A percentile compares a stretch with the other conserved stretches of the same genome.
Conservation (phyloP, 768 basidiomycete species). For the Obba rivulosa region DNA sequence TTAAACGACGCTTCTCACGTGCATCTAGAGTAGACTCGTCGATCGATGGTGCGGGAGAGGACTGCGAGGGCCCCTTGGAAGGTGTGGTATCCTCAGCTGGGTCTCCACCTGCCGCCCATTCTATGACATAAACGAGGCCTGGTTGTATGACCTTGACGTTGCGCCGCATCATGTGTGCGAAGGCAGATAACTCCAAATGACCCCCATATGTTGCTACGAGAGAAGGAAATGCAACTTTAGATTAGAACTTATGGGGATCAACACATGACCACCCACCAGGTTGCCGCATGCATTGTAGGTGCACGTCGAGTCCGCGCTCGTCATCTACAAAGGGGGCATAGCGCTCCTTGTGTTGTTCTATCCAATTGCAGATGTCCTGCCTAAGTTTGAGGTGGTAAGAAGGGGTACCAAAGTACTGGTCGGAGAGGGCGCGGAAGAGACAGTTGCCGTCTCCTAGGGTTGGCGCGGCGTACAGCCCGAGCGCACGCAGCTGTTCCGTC, state of each 20-base stretch:
- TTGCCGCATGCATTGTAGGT: slow-evolving; percentile 75
- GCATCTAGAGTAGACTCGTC: slow-evolving; percentile 28
- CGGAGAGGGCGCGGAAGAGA: slow-evolving; percentile 85
- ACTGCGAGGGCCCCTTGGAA: slow-evolving; percentile 16
- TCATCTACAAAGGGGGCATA: slow-evolving; percentile 88
- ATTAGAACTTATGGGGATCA: background rate
- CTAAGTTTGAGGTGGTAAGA: slow-evolving; percentile 65
- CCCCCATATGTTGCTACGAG: slow-evolving; percentile 80
- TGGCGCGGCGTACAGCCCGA: slow-evolving; percentile 83
- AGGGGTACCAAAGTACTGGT: slow-evolving; percentile 79
- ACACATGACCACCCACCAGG: slow-evolving; percentile 43
- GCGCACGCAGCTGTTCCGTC: slow-evolving; percentile 63
- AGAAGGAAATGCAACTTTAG: slow-evolving; percentile 1
- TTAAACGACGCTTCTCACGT: slow-evolving; percentile 39
- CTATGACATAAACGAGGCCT: slow-evolving; percentile 85
- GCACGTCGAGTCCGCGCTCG: slow-evolving; percentile 69
- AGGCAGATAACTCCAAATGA: slow-evolving; percentile 90
- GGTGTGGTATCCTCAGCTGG: slow-evolving; percentile 12
- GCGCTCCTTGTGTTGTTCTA: slow-evolving; percentile 57
- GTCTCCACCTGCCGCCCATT: slow-evolving; percentile 65
- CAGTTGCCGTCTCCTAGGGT: slow-evolving; percentile 92
- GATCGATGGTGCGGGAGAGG: slow-evolving; percentile 19
- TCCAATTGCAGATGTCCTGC: slow-evolving; percentile 78
- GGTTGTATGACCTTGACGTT: slow-evolving; percentile 93
- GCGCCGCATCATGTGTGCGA: slow-evolving; percentile 71